Evolutionary conservation across 805 yeast genomes (phyloP), one percentile per base, ranked within the genome.

Genomic region (Saccharomycopsis oosterbeekiorum): DNA sequence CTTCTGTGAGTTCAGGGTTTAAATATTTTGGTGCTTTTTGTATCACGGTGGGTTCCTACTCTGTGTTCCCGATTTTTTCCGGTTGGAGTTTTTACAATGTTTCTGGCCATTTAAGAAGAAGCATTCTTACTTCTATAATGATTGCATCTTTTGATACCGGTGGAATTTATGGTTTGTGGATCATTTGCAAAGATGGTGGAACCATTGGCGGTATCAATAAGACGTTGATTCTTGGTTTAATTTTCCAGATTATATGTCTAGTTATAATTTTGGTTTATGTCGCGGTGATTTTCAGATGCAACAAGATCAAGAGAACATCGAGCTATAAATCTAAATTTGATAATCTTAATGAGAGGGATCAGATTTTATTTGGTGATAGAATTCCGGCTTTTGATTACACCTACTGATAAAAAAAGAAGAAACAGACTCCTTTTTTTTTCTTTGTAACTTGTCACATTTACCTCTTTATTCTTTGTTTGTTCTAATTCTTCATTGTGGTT

Each of bases 101-200:
- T 61, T 78, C 82, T 12, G 88, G 89, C 11, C 89, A 85, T 69
- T 71, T 78, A 37, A 75, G 89, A 67, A 82, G 83, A 62, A 76
- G 81, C 56, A 80, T 80, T 14, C 83, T 80, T 11, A 75, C 84
- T 12, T 85, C 84, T 1, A 79, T 80, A 75, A 84, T 82, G 67
- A 80, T 85, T 67, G 88, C 88, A 0, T 83, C 85, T 65, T 89
- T 88, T 58, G 84, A 85, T 71, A 82, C 83, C 67, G 29, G 85
- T 80, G 58, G 87, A 83, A 63, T 77, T 84, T 15, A 89, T 88
- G 15, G 72, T 70, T 37, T 85, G 78, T 69, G 74, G 66, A 26
- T 41, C 6, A 26, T 56, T n/a, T 47, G 41, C 17, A 12, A 24
- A 11, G n/a, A 40, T 56, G 58, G 39, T 15, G 26, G 39, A n/a